phyloP scores from a whole-genome alignment of 805 yeast genomes.

The Yarrowia sp. region DNA sequence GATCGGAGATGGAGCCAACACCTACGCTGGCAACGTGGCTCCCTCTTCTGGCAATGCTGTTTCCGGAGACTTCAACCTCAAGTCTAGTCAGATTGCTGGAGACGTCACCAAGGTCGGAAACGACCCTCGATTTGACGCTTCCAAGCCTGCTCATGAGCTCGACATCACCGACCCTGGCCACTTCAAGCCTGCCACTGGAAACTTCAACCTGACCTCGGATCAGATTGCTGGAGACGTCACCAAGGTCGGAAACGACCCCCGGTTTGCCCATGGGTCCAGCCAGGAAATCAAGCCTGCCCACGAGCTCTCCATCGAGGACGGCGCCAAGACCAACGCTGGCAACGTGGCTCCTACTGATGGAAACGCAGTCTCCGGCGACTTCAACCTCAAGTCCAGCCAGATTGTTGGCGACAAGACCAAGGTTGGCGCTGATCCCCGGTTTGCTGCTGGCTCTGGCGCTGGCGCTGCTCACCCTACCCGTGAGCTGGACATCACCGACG shows the following conservation, averaged over 20 bases:
- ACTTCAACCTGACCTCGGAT: slow-evolving; percentile 3
- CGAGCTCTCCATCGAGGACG: slow-evolving; percentile 6
- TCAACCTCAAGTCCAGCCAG: slow-evolving; percentile 11
- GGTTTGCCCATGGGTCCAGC: not conserved
- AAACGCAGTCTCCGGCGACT: slow-evolving; percentile 8
- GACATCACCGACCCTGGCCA: not conserved
- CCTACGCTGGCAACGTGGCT: too few relatives aligned
- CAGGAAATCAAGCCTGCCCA: not conserved
- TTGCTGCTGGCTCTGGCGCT: slow-evolving; percentile 1
- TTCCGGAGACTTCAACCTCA: slow-evolving; percentile 3
- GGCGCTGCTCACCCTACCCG: not conserved
- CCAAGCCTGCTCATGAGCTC: not conserved
- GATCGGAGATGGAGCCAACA: not conserved
- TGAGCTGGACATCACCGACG: slow-evolving; percentile 1
- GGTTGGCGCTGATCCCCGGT: slow-evolving; percentile 10
- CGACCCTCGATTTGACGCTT: slow-evolving; percentile 12
- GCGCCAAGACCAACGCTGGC: not conserved
- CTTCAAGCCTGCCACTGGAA: not conserved
- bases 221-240: slow-evolving; percentile 6
- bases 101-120: not conserved
- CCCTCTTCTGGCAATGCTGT: too few relatives aligned
- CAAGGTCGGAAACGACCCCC: slow-evolving; percentile 9
- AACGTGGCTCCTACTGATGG: not conserved
- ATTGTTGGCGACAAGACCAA: not conserved
- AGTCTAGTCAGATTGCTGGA: slow-evolving; percentile 1